phyloP scores from a whole-genome alignment of 192 early-diverging fungal species.

The Coemansia sp. region DNA sequence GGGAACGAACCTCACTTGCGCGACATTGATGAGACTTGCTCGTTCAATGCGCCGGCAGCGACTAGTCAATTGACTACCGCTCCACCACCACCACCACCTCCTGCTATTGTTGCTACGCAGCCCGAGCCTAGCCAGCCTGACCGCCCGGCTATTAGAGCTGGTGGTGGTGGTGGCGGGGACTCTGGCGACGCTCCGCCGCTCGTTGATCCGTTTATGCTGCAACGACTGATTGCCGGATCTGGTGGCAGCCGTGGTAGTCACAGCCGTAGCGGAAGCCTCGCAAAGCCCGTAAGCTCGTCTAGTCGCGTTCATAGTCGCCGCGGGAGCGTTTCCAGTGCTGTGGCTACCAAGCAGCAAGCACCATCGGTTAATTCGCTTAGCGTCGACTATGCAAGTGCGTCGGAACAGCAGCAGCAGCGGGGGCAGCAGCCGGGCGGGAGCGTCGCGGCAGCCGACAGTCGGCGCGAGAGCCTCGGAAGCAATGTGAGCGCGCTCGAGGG shows the following conservation, averaged over 20 bases:
- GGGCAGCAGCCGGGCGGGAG: background rate
- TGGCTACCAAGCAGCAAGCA: constrained; percentile 7
- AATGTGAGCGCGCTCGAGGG: constrained; percentile 35
- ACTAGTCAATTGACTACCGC: too few species aligned
- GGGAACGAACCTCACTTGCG: background rate
- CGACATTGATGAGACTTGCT: constrained; percentile 11
- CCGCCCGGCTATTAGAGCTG: background rate
- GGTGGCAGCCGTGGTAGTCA: constrained; percentile 24
- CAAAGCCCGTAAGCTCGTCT: constrained; percentile 13
- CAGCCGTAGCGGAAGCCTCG: constrained; percentile 27
- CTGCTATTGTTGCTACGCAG: background rate
- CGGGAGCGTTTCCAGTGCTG: constrained; percentile 33
- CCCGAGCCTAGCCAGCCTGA: background rate
- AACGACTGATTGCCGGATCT: constrained; percentile 11
- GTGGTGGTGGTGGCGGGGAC: too few species aligned
- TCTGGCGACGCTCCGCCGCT: constrained; percentile 3
- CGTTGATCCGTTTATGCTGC: constrained; percentile 9
- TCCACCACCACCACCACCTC: background rate
- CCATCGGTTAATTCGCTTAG: background rate
- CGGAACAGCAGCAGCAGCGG: background rate
- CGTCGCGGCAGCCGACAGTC: background rate
- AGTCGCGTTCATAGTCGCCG: constrained; percentile 45
- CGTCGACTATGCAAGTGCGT: background rate
- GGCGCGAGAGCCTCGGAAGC: constrained; percentile 38
- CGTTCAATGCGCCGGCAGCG: constrained; percentile 4